A percentile compares a stretch with the other conserved stretches of the same genome.
Conservation (phyloP, 2,329 filamentous ascomycete genomes). For the Bimuria novae-zelandiae region DNA sequence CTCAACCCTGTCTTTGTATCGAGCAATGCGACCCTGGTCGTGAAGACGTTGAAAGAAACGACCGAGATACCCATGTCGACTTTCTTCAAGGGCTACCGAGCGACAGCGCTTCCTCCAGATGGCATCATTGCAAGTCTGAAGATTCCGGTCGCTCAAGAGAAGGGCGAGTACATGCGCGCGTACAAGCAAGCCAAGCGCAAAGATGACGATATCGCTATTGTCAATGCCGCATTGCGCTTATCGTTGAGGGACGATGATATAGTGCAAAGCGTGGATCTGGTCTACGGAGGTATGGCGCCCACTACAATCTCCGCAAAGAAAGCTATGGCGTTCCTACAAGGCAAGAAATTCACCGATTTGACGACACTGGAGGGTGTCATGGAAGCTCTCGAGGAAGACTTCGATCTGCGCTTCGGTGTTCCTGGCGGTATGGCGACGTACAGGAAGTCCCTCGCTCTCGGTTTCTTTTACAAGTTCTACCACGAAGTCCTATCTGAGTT, state of each 20-base stretch:
- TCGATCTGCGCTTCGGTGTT: slow-evolving; percentile 85
- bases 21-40: slow-evolving; percentile 78
- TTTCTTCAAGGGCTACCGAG: slow-evolving; percentile 91
- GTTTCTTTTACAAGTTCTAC: slow-evolving; percentile 98
- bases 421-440: slow-evolving; percentile 98
- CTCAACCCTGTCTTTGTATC: slow-evolving; percentile 93
- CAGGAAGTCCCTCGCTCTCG: slow-evolving; percentile 83
- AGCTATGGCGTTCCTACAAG: slow-evolving; percentile 73
- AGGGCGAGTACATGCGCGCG: slow-evolving; percentile 81
- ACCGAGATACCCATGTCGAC: slow-evolving; percentile 87
- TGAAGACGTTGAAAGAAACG: slow-evolving; percentile 73
- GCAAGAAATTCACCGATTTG: slow-evolving; percentile 78
- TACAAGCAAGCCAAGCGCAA: slow-evolving; percentile 98
- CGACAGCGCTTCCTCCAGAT: slow-evolving; percentile 78
- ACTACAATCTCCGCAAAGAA: slow-evolving; percentile 86
- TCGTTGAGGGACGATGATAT: slow-evolving; percentile 69
- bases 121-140: slow-evolving; percentile 84
- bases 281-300: slow-evolving; percentile 95
- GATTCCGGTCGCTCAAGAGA: slow-evolving; percentile 76
- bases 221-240: slow-evolving; percentile 83
- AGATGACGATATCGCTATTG: slow-evolving; percentile 97
- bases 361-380: slow-evolving; percentile 87
- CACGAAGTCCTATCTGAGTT: slow-evolving; percentile 78
- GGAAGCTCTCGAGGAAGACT: slow-evolving; percentile 86
- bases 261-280: slow-evolving; percentile 76